phyloP scores from a whole-genome alignment of 2,329 filamentous ascomycete genomes.

The Aspergillus sp. region DNA sequence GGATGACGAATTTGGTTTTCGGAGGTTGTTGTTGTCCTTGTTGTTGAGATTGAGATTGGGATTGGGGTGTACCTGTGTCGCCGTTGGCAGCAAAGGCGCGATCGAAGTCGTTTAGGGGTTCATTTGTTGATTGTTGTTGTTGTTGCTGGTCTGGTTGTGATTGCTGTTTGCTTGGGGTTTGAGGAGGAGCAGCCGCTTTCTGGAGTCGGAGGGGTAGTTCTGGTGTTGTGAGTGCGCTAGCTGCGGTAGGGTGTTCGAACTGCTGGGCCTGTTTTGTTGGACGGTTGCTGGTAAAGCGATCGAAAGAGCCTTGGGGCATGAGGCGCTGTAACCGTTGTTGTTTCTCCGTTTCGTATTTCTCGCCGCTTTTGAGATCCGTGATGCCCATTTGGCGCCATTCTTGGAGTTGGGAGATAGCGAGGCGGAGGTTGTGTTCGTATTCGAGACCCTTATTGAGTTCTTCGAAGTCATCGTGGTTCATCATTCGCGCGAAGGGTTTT shows the following conservation, averaged over 20 bases:
- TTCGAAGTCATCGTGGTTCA: constrained; percentile 89
- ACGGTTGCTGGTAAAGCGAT: constrained; percentile 69
- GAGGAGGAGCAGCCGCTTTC: constrained; percentile 25
- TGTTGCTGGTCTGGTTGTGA: neutral
- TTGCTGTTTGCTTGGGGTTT: neutral
- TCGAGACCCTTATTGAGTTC: constrained; percentile 76
- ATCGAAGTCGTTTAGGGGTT: constrained; percentile 45
- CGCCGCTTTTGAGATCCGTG: constrained; percentile 73
- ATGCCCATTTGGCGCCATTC: constrained; percentile 87
- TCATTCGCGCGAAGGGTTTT: constrained; percentile 93
- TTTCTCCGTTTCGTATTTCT: constrained; percentile 92
- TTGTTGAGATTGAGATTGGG: neutral
- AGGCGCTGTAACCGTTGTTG: constrained; percentile 60
- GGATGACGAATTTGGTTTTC: constrained; percentile 49
- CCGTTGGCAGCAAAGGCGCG: constrained; percentile 48
- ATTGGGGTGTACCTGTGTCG: constrained; percentile 33
- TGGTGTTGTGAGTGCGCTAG: constrained; percentile 68
- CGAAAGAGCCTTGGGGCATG: constrained; percentile 70
- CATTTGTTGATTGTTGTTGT: constrained; percentile 23
- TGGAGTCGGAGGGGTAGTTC: constrained; percentile 63
- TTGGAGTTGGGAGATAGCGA: constrained; percentile 83
- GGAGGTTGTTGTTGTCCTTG: constrained; percentile 10
- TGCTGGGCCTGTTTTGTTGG: constrained; percentile 58
- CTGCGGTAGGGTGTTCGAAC: constrained; percentile 66
- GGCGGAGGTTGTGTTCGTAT: constrained; percentile 83